A percentile compares a stretch with the other conserved stretches of the same genome.
Conservation (phyloP, 2,329 filamentous ascomycete species). For the Aspergillus sclerotialis region DNA sequence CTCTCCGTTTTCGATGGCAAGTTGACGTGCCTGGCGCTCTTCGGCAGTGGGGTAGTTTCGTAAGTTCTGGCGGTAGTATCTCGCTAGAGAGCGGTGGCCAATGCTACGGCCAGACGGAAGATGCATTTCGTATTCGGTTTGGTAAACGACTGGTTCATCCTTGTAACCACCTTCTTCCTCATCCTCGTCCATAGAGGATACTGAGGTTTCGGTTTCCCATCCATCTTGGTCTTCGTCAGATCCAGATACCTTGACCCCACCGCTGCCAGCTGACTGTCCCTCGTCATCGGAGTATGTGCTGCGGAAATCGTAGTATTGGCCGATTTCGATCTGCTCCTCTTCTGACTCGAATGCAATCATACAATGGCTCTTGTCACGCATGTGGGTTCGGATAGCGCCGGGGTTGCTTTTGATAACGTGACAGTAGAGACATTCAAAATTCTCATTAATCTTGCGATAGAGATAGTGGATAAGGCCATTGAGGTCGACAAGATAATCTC, state of each 20-base stretch:
- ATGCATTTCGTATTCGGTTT: conserved; percentile 90
- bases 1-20: conserved; percentile 48
- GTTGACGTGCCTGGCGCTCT: conserved; percentile 61
- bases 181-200: conserved; percentile 80
- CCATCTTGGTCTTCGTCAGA: conserved; percentile 61
- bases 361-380: conserved; percentile 95
- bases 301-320: conserved; percentile 94
- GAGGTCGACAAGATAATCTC: conserved; percentile 70
- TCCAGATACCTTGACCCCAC: conserved; percentile 59
- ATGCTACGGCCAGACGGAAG: conserved; percentile 83
- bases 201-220: conserved; percentile 92
- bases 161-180: conserved; percentile 70
- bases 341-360: conserved; percentile 89
- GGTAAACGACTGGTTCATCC: conserved; percentile 70
- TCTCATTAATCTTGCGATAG: conserved; percentile 69
- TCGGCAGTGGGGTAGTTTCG: conserved; percentile 72
- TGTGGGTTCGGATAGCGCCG: conserved; percentile 84
- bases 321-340: conserved; percentile 86
- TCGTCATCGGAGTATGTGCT: conserved; percentile 86
- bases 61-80: conserved; percentile 90
- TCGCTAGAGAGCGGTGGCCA: conserved; percentile 79
- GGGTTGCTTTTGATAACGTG: conserved; percentile 73
- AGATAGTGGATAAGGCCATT: conserved; percentile 75
- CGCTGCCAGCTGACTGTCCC: conserved; percentile 33
- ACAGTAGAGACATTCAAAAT: conserved; percentile 82